Conservation (phyloP, 495 filamentous ascomycete genomes). For the Penicillium lagena region DNA sequence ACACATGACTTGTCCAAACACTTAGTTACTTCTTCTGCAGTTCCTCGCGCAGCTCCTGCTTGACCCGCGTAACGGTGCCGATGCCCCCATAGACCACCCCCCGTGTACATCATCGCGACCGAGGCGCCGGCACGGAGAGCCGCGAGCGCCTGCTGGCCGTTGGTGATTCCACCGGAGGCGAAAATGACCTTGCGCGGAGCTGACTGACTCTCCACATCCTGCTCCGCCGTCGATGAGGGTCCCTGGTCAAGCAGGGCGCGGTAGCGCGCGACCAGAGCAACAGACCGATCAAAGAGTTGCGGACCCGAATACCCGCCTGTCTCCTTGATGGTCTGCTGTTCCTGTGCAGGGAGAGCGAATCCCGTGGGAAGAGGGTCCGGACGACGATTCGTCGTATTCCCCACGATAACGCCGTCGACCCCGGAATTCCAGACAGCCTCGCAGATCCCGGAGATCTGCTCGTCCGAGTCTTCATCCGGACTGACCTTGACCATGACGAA, state of each 20-base stretch:
- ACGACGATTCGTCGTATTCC: slow-evolving; percentile 87
- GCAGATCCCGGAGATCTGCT: slow-evolving; percentile 80
- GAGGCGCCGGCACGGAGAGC: slow-evolving; percentile 79
- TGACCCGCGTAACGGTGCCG: slow-evolving; percentile 80
- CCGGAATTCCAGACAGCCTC: slow-evolving; percentile 77
- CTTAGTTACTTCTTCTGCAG: slow-evolving; percentile 27
- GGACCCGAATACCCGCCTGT: slow-evolving; percentile 88
- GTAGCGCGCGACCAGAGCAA: slow-evolving; percentile 72
- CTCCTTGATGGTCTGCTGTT: slow-evolving; percentile 63
- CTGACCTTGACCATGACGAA: slow-evolving; percentile 95
- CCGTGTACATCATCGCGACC: slow-evolving; percentile 79
- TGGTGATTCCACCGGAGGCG: slow-evolving; percentile 84
- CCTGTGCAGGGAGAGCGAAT: slow-evolving; percentile 55
- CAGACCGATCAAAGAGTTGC: slow-evolving; percentile 71
- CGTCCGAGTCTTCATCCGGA: slow-evolving; percentile 81
- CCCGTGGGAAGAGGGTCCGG: slow-evolving; percentile 60
- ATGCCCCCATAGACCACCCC: slow-evolving; percentile 76
- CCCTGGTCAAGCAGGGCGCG: slow-evolving; percentile 60
- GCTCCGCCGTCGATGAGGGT: slow-evolving; percentile 10
- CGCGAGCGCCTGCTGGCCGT: slow-evolving; percentile 71
- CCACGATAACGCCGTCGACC: slow-evolving; percentile 94
- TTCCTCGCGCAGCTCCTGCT: slow-evolving; percentile 70
- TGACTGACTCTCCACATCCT: too few species aligned
- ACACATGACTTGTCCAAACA: slow-evolving; percentile 9
- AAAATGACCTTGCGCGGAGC: slow-evolving; percentile 72